Conservation (phyloP, 495 filamentous ascomycete species). For the Filosporella fistucella region DNA sequence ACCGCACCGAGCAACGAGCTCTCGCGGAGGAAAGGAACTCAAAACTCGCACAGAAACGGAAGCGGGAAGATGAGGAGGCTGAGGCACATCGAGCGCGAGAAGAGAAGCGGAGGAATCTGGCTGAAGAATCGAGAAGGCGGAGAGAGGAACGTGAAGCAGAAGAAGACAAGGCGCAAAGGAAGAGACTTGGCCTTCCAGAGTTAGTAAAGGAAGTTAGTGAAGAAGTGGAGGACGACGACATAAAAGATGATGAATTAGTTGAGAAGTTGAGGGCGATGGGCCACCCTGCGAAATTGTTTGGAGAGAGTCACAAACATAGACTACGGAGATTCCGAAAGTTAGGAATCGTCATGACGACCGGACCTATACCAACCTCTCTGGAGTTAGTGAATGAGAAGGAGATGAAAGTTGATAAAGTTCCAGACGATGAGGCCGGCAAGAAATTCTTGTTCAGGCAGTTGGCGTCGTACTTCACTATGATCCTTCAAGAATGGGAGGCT, state of each 20-base stretch:
- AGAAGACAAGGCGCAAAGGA: slow-evolving; percentile 43
- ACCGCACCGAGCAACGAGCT: slow-evolving; percentile 71
- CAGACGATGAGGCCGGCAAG: slow-evolving; percentile 49
- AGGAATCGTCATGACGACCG: slow-evolving; percentile 37
- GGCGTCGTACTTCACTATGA: slow-evolving; percentile 88
- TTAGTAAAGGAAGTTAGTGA: slow-evolving; percentile 42
- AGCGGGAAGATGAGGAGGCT: slow-evolving; percentile 83
- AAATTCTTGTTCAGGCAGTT: slow-evolving; percentile 79
- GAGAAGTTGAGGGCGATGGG: slow-evolving; percentile 62
- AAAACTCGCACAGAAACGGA: slow-evolving; percentile 69
- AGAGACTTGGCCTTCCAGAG: slow-evolving; percentile 64
- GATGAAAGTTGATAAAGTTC: slow-evolving; percentile 75
- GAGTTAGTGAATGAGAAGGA: slow-evolving; percentile 72
- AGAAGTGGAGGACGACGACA: slow-evolving; percentile 54
- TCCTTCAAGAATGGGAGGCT: slow-evolving; percentile 80
- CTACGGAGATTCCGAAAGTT: slow-evolving; percentile 65
- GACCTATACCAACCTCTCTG: slow-evolving; percentile 64
- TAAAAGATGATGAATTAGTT: slow-evolving; percentile 66
- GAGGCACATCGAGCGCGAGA: slow-evolving; percentile 62
- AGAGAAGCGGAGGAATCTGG: slow-evolving; percentile 73
- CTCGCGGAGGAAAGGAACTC: slow-evolving; percentile 65
- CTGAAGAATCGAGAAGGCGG: slow-evolving; percentile 67
- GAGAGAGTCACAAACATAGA: slow-evolving; percentile 67
- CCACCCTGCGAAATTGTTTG: slow-evolving; percentile 75
- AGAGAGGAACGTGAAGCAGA: slow-evolving; percentile 67